Evolutionary conservation across 306 rosid species (phyloP).

Genomic region (Hylodesmum podocarpum): DNA sequence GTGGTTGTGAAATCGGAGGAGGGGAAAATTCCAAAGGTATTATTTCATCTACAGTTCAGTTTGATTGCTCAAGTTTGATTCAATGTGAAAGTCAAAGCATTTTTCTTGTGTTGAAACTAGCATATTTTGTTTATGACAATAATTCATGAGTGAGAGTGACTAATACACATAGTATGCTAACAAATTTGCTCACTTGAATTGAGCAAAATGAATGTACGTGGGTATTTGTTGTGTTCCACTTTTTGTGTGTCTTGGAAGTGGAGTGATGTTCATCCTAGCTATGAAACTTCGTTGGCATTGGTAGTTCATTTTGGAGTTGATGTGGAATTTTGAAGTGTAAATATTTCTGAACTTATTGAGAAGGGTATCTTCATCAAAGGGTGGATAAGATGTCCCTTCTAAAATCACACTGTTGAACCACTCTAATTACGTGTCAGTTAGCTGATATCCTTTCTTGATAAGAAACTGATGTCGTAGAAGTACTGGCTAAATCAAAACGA

Average conservation of each 20-base stretch:
- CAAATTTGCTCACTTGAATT: neutral
- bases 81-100: neutral
- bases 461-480: neutral
- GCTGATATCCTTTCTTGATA: neutral
- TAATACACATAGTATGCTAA: neutral
- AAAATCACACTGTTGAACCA: constrained; percentile 15
- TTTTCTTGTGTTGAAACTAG: neutral
- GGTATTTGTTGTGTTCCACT: neutral
- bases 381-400: neutral
- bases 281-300: constrained; percentile 7
- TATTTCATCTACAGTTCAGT: constrained; percentile 29
- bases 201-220: neutral
- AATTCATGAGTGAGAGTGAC: neutral
- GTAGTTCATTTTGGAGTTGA: neutral
- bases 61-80: constrained; percentile 9
- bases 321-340: constrained; percentile 3
- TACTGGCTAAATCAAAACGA: constrained; percentile 6
- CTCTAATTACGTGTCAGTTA: neutral
- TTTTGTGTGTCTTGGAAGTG: neutral
- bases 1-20: constrained; percentile 36
- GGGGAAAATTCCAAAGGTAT: constrained; percentile 47
- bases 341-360: neutral
- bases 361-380: neutral
- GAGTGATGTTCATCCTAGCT: neutral
- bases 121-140: neutral